These are phyloP conservation scores for Rhodofomes roseus DNA, from an alignment of 1,284 basidiomycete species.

Conservation along the genomic window DNA sequence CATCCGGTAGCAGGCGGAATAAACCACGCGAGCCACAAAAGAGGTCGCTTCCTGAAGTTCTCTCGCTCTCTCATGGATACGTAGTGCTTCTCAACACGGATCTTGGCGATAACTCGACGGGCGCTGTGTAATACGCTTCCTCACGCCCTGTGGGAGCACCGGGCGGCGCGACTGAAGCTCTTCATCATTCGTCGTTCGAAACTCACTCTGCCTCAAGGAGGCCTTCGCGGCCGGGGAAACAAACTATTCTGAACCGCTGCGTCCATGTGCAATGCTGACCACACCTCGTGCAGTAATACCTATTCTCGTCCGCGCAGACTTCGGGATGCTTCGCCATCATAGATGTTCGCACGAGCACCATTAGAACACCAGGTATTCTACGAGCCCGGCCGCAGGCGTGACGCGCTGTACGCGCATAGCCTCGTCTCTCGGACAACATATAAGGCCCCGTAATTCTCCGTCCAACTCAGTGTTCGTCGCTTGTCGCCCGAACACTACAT, in stretches of 20 bases:
- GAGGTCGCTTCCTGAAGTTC: background rate
- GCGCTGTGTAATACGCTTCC: background rate
- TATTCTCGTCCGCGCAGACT: background rate
- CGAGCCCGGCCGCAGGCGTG: too few species aligned
- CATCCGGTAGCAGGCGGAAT: background rate
- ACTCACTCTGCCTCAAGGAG: background rate
- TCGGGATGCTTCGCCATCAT: too few species aligned
- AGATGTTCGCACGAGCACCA: too few species aligned
- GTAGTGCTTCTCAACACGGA: background rate
- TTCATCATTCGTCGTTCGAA: background rate
- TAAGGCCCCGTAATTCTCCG: background rate
- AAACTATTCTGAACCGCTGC: too few species aligned
- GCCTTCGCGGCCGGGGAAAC: background rate
- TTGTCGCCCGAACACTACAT: slow-evolving; percentile 3
- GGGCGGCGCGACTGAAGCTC: background rate
- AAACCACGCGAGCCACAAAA: too few species aligned
- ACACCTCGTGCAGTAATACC: background rate
- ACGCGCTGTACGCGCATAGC: too few species aligned
- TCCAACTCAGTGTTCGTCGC: background rate
- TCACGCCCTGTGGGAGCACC: background rate
- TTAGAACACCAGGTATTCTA: too few species aligned
- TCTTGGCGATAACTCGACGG: background rate
- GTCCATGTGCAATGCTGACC: background rate
- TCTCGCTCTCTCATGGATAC: too few species aligned
- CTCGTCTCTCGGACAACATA: background rate